Conservation (phyloP, 768 basidiomycete species). For the Candolleomyces aberdarensis region DNA sequence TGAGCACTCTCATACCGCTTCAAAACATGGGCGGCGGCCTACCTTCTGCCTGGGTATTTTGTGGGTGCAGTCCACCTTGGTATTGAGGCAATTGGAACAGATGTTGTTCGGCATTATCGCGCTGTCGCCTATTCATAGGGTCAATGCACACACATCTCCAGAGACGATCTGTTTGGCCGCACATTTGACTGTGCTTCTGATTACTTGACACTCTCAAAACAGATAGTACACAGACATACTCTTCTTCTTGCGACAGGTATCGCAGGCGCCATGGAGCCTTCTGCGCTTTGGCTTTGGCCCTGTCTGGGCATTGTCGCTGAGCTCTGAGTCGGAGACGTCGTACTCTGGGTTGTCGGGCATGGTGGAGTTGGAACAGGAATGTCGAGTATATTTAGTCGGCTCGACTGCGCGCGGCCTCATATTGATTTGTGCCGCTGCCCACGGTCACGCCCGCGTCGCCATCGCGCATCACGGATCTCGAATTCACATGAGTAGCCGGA, state of each 20-base stretch:
- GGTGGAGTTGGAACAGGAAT: neutral
- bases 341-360: neutral
- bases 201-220: neutral
- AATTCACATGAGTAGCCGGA: neutral
- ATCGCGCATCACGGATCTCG: neutral
- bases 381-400: too few species aligned
- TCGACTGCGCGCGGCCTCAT: too few species aligned
- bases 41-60: conserved; percentile 47
- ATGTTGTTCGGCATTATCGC: conserved; percentile 50
- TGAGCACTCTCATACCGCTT: neutral
- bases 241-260: conserved; percentile 45
- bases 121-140: conserved; percentile 47
- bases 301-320: neutral
- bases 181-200: conserved; percentile 36
- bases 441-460: too few species aligned
- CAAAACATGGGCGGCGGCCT: conserved; percentile 9
- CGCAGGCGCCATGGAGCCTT: conserved; percentile 44
- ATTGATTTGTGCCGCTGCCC: too few species aligned
- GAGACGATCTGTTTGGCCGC: neutral
- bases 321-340: neutral
- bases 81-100: conserved; percentile 56
- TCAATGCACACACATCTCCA: neutral
- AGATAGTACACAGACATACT: conserved; percentile 19
- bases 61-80: conserved; percentile 52
- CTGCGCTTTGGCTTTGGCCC: conserved; percentile 12